These are phyloP conservation scores for Kwoniella sp. DNA, from an alignment of 768 basidiomycete genomes.

Conservation along the genomic window DNA sequence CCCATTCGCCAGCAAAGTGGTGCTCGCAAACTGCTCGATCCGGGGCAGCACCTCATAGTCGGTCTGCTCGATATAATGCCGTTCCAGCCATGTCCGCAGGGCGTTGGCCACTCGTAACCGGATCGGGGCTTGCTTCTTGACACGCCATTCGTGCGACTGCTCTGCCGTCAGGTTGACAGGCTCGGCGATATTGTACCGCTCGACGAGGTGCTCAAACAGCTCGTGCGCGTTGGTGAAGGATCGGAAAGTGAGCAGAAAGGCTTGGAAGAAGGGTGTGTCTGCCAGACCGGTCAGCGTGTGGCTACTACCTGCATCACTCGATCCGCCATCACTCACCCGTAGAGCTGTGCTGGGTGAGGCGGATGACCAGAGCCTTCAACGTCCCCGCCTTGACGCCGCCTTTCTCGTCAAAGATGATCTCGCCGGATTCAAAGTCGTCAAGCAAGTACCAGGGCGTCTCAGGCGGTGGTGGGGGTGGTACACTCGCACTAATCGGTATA, in stretches of 20 bases:
- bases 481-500: conserved; percentile 11
- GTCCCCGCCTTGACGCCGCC: conserved; percentile 82
- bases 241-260: conserved; percentile 94
- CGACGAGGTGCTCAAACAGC: conserved; percentile 72
- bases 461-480: conserved; percentile 2
- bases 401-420: conserved; percentile 81
- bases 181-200: conserved; percentile 71
- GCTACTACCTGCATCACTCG: background rate
- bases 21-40: conserved; percentile 69
- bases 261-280: conserved; percentile 76
- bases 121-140: conserved; percentile 78
- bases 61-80: conserved; percentile 70
- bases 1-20: conserved; percentile 54
- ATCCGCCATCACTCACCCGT: conserved; percentile 60
- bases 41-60: conserved; percentile 74
- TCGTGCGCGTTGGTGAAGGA: conserved; percentile 82
- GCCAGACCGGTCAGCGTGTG: conserved; percentile 1
- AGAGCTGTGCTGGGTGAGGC: conserved; percentile 84
- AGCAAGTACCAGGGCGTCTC: conserved; percentile 75
- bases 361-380: conserved; percentile 75
- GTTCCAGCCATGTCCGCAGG: conserved; percentile 82
- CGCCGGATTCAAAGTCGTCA: conserved; percentile 69
- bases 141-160: conserved; percentile 74
- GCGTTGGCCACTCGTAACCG: conserved; percentile 85
- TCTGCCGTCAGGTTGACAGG: conserved; percentile 62